A percentile compares a stretch with the other conserved stretches of the same genome.
Conservation (phyloP, 1,284 basidiomycete genomes). For the Trametes versicolor region DNA sequence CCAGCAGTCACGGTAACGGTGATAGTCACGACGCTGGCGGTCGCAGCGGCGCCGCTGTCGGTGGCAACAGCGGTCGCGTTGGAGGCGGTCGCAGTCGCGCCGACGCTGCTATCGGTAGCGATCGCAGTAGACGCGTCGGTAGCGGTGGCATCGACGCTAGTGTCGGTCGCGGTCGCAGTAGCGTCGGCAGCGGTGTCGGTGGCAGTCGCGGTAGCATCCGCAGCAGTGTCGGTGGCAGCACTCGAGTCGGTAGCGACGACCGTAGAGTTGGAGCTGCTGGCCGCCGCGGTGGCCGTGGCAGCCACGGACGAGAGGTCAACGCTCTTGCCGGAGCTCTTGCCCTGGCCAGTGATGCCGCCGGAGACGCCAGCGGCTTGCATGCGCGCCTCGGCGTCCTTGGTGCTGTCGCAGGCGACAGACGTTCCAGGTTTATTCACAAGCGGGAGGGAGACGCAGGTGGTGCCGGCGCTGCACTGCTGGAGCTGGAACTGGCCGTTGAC, state of each 20-base stretch:
- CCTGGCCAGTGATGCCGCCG: conserved; percentile 53
- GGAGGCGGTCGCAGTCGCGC: background rate
- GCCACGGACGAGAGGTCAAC: background rate
- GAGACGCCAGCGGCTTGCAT: conserved; percentile 57
- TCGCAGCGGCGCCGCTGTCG: conserved; percentile 2
- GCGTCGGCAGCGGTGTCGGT: no score
- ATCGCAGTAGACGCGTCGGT: background rate
- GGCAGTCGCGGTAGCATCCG: no score
- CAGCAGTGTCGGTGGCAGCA: no score
- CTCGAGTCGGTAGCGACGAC: background rate
- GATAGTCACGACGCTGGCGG: background rate
- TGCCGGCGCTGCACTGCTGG: conserved; percentile 51
- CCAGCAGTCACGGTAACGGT: background rate
- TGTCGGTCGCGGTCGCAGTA: background rate
- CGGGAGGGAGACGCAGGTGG: conserved; percentile 62
- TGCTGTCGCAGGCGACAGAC: conserved; percentile 55
- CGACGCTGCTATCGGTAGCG: background rate
- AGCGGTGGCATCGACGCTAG: background rate
- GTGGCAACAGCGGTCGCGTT: conserved; percentile 1
- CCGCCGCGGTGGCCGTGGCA: background rate
- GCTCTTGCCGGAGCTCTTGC: conserved; percentile 5
- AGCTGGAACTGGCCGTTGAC: conserved; percentile 47
- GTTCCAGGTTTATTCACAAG: conserved; percentile 61
- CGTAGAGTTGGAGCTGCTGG: background rate
- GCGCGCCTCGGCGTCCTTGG: conserved; percentile 51